A percentile compares a stretch with the other conserved stretches of the same genome.
Evolutionary conservation across 768 basidiomycete genomes (phyloP).

Genomic region (Crepidotus variabilis): DNA sequence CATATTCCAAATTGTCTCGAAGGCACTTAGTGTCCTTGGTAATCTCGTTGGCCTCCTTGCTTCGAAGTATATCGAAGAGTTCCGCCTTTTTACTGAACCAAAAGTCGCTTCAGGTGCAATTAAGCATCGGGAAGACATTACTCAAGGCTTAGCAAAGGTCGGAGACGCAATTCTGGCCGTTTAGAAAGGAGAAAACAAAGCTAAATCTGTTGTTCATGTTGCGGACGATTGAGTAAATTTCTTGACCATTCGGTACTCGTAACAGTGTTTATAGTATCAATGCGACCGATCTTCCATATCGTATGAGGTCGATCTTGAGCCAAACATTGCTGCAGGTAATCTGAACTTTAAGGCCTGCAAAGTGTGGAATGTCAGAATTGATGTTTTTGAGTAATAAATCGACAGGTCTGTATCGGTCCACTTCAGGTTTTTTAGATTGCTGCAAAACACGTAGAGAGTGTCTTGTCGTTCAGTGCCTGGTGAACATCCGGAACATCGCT

Average conservation of each 20-base stretch:
- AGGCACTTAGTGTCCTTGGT: slow-evolving; percentile 33
- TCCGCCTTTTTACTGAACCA: slow-evolving; percentile 37
- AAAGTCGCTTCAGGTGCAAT: slow-evolving; percentile 42
- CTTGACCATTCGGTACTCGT: not conserved
- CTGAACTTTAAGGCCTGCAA: no score
- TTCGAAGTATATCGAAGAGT: slow-evolving; percentile 35
- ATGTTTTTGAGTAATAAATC: no score
- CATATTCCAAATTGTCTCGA: slow-evolving; percentile 32
- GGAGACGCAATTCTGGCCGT: slow-evolving; percentile 31
- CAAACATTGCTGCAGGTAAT: no score
- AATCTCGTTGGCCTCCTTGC: slow-evolving; percentile 33
- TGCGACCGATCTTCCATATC: not conserved
- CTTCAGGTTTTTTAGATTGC: no score
- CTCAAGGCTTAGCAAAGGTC: slow-evolving; percentile 37
- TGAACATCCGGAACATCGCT: no score
- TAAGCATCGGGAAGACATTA: slow-evolving; percentile 43
- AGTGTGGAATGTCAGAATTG: no score
- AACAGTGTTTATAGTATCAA: not conserved
- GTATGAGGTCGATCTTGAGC: not conserved
- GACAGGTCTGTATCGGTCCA: no score
- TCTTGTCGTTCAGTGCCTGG: no score
- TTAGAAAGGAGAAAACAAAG: slow-evolving; percentile 31
- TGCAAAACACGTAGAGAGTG: no score
- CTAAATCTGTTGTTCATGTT: slow-evolving; percentile 31
- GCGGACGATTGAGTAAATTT: slow-evolving; percentile 19